Evolutionary conservation across 2,329 filamentous ascomycete genomes (phyloP), one percentile per base, ranked within the genome.

Genomic region (Ophiostoma fasciatum): DNA sequence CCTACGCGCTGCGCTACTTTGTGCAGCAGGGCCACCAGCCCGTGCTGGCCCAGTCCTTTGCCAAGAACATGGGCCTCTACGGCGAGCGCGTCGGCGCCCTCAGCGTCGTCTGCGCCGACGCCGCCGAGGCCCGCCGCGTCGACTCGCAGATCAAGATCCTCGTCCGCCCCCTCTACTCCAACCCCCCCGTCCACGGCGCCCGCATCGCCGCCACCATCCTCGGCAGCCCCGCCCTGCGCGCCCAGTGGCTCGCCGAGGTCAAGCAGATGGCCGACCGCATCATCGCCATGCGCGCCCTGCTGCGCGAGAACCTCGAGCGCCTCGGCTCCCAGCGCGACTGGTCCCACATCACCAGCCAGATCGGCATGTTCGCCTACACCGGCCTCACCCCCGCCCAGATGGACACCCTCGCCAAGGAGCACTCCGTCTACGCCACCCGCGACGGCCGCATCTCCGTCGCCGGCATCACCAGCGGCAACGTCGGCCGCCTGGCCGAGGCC

Each of bases 281-380:
- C 63, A 88, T 82, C 46, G 71, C 74, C 52, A 98, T 96, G 90
- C 78, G 90, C 45, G 74, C 74, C 51, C 74, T 71, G 4, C 63
- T 98, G 48, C 73, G 83, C 34, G 61, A 64, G 38, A 83, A 87
- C 59, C 73, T 98, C 10, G 88, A 96, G 61, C 74, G 77, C 51
- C 70, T 88, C 41, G 74, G 73, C 21, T 94, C 90, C 0, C 88
- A 88, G 0, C 88, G 88, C 22, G 80, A 72, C 12, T 98, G 90
- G 90, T 83, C 87, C 53, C 90, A 98, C 62, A 93, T 98, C 56
- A 94, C 87, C 13, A 82, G 92, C 51, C 90, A 98, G 69, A 98
- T 98, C 54, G 90, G 90, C 63, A 98, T 98, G 90, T 98, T 98
- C 64, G 88, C 79, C 57, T 98, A 93, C 58, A 92, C 83, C 35